Evolutionary conservation across 352 stramenopile species (phyloP), one percentile per base, ranked within the genome.

Genomic region (Blastocystis sp.): DNA sequence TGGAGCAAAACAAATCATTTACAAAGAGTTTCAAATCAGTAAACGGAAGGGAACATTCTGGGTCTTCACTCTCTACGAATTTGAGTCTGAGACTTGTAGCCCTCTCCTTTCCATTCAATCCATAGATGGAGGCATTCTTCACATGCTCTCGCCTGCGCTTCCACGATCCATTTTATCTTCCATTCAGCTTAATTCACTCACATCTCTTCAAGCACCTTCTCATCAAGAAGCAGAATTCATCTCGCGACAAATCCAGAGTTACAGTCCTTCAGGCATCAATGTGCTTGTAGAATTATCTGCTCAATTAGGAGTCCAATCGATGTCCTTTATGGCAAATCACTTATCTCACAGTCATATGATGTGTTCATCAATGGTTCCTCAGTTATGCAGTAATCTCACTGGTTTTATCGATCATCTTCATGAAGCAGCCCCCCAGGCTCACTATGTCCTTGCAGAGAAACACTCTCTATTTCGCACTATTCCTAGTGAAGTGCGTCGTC

Each of bases 61-160:
- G 75, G 27, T 39, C n/a, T 75, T 86, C 43, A 57, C 57, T 0
- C 37, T 86, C 14, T 86, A 86, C 27, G 75, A 86, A 58, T 86
- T 86, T 66, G 16, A 16, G 16, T 49, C 66, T 49, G 27, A 86
- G 14, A 24, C 27, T 24, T 75, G 75, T 86, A 1, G 1, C 6
- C 2, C 7, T 7, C 12, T 4, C 24, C 35, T 73, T 24, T 16
- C 24, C 14, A 7, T n/a, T 46, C 61, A 2, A 86, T 81, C 29
- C 29, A 29, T 75, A 86, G 75, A 86, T 37, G 75, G 75, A 54
- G n/a, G 75, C 43, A 19, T 86, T 0, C 49, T 86, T 4, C 75
- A 86, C 61, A 75, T 75, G 75, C 61, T 86, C 39, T 52, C 71
- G 6, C 75, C 75, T 3, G 27, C 52, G 4, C 19, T 86, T 3